Percentiles rank a stretch among this genome's conserved stretches.
Evolutionary conservation across 2,329 filamentous ascomycete genomes (phyloP).

Genomic region (Monosporascus sp.): DNA sequence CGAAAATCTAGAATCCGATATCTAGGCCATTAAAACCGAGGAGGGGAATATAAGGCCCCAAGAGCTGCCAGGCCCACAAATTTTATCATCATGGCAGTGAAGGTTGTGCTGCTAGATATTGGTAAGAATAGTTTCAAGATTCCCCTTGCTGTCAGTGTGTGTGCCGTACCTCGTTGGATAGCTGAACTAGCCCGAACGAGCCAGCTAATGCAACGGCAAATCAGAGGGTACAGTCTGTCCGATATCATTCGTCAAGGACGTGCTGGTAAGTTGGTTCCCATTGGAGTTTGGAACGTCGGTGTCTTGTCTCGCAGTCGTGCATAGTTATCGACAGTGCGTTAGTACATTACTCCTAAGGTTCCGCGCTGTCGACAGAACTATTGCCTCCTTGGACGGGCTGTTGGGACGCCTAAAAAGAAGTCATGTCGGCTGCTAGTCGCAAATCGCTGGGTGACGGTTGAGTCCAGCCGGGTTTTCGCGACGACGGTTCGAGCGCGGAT

Average conservation of each 20-base stretch:
- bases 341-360: not conserved
- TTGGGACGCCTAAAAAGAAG: not conserved
- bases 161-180: conserved; percentile 14
- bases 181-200: conserved; percentile 29
- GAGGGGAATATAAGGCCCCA: too few species aligned
- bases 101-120: conserved; percentile 52
- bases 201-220: conserved; percentile 34
- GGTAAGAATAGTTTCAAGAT: conserved; percentile 37
- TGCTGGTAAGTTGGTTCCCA: conserved; percentile 57
- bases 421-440: not conserved
- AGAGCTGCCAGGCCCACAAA: too few species aligned
- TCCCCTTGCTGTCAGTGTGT: conserved; percentile 12
- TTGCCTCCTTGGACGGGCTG: not conserved
- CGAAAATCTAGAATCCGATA: conserved; percentile 6
- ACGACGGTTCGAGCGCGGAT: not conserved
- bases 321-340: not conserved
- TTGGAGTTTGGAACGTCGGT: not conserved
- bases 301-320: not conserved
- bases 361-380: not conserved
- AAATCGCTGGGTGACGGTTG: not conserved
- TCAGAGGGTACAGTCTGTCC: conserved; percentile 77
- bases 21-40: too few species aligned
- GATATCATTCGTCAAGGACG: conserved; percentile 79
- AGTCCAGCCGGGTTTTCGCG: conserved; percentile 1
- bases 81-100: conserved; percentile 26